A percentile compares a stretch with the other conserved stretches of the same genome.
Conservation (phyloP, 345 rosid genomes). For the Salix dunnii region DNA sequence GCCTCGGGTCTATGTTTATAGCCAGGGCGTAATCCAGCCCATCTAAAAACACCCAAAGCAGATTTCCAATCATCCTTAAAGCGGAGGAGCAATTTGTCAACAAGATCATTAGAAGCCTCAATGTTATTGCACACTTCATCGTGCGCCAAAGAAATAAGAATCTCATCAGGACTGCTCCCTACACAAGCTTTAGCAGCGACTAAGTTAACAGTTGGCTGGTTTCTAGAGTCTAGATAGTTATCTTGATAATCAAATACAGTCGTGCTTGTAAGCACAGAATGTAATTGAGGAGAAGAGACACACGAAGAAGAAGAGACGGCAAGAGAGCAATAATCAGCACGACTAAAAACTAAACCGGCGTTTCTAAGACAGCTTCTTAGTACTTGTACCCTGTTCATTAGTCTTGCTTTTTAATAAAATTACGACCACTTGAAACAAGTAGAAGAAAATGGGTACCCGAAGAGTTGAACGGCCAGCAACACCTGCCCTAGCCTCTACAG, state of each 20-base stretch:
- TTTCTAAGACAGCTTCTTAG: constrained; percentile 19
- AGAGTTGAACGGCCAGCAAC: background rate
- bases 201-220: constrained; percentile 24
- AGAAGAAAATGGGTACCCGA: background rate
- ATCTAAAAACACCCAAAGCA: constrained; percentile 64
- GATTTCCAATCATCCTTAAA: constrained; percentile 85
- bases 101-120: constrained; percentile 41
- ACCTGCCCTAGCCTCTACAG: background rate
- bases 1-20: constrained; percentile 41
- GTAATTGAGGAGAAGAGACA: background rate
- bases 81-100: constrained; percentile 49
- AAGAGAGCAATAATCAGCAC: constrained; percentile 17
- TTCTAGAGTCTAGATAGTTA: constrained; percentile 6
- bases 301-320: background rate
- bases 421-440: no score
- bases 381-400: constrained; percentile 30
- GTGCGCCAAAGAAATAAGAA: constrained; percentile 33
- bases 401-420: background rate
- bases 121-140: constrained; percentile 38
- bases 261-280: constrained; percentile 9
- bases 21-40: constrained; percentile 54
- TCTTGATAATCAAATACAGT: constrained; percentile 9
- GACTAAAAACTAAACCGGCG: constrained; percentile 16
- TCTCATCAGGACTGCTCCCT: constrained; percentile 49
- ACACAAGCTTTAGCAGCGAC: constrained; percentile 32